Evolutionary conservation across 2,329 filamentous ascomycete species (phyloP).

Genomic region (Sporothrix humicola): DNA sequence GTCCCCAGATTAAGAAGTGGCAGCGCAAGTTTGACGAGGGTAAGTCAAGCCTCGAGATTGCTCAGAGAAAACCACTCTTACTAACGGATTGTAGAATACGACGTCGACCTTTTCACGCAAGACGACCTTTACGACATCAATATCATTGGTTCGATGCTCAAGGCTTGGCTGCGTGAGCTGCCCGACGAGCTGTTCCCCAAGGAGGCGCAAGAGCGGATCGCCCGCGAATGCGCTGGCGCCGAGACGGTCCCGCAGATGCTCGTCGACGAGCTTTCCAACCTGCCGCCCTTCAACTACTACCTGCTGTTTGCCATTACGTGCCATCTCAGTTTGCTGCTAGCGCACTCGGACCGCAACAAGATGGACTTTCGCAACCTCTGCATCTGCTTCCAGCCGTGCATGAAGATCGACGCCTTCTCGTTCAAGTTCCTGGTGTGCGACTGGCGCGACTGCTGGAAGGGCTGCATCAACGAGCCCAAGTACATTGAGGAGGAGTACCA

Average conservation of each 20-base stretch:
- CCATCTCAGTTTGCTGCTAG: slow-evolving; percentile 87
- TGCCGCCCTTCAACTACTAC: slow-evolving; percentile 98
- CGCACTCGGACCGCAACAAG: slow-evolving; percentile 94
- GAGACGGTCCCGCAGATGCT: slow-evolving; percentile 83
- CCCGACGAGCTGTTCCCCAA: slow-evolving; percentile 94
- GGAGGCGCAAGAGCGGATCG: slow-evolving; percentile 77
- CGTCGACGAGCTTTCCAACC: slow-evolving; percentile 83
- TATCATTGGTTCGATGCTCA: slow-evolving; percentile 94
- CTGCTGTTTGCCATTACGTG: slow-evolving; percentile 96
- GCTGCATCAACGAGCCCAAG: slow-evolving; percentile 86
- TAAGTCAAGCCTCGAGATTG: slow-evolving; percentile 48
- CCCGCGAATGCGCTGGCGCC: slow-evolving; percentile 77
- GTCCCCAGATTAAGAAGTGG: slow-evolving; percentile 90
- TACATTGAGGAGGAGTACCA: slow-evolving; percentile 74
- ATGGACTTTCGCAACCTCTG: slow-evolving; percentile 97
- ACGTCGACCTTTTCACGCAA: slow-evolving; percentile 89
- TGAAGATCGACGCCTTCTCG: slow-evolving; percentile 93
- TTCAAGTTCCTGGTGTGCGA: slow-evolving; percentile 95
- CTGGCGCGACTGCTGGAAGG: slow-evolving; percentile 97
- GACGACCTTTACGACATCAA: slow-evolving; percentile 93
- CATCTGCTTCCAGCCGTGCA: slow-evolving; percentile 95
- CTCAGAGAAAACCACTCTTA: not conserved
- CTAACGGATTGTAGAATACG: slow-evolving; percentile 65
- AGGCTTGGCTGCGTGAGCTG: slow-evolving; percentile 93
- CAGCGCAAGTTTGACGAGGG: slow-evolving; percentile 88